A percentile compares a stretch with the other conserved stretches of the same genome.
These are phyloP conservation scores for Cordyceps farinosa DNA, from an alignment of 2,329 filamentous ascomycete species.

Conservation along the genomic window DNA sequence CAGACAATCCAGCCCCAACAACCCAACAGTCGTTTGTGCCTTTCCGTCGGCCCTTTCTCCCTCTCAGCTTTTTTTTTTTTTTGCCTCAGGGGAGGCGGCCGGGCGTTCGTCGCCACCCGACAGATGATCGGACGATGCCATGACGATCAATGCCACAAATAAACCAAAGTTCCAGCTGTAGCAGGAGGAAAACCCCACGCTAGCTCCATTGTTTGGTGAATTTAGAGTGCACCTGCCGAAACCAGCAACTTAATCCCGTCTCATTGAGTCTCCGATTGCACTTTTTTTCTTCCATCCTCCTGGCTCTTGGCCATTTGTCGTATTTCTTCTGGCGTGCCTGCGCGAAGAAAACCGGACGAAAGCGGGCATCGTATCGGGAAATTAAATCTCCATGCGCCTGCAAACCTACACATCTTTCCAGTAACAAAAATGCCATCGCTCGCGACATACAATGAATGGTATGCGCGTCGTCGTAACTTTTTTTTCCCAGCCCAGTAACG, in stretches of 20 bases:
- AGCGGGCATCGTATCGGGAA: not conserved
- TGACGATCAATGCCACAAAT: slow-evolving; percentile 6
- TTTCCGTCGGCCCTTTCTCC: not conserved
- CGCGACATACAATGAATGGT: not conserved
- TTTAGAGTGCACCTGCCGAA: not conserved
- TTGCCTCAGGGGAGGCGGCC: not conserved
- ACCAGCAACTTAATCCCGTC: not conserved
- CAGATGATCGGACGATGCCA: slow-evolving; percentile 4
- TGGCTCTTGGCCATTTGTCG: too few relatives aligned
- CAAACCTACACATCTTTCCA: not conserved
- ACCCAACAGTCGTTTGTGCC: not conserved
- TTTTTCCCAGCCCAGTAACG: too few relatives aligned
- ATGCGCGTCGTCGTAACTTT: too few relatives aligned
- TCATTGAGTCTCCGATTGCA: not conserved
- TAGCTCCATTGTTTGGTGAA: not conserved
- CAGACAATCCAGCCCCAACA: not conserved
- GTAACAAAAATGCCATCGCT: not conserved
- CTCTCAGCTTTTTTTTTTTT: not conserved
- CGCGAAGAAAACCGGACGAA: too few relatives aligned
- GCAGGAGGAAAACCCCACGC: not conserved
- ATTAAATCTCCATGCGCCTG: not conserved
- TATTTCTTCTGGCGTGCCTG: too few relatives aligned
- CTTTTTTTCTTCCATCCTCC: too few relatives aligned
- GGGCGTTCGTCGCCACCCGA: too few relatives aligned
- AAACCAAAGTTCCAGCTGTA: not conserved